These are phyloP conservation scores for Arctium minus DNA, from an alignment of 129 eudicot species.

Conservation along the genomic window DNA sequence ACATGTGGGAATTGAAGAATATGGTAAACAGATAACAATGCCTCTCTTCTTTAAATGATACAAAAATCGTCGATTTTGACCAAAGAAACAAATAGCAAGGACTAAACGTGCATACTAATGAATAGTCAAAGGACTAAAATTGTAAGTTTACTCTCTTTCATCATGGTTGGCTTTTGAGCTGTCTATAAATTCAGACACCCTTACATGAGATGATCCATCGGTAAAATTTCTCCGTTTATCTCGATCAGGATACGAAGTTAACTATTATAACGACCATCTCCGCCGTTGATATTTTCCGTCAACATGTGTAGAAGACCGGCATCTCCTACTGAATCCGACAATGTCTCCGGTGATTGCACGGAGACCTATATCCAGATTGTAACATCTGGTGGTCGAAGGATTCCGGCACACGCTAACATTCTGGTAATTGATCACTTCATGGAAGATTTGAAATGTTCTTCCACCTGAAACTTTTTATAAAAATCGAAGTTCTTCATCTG, in stretches of 20 bases:
- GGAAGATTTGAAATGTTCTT: not conserved
- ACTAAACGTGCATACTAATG: not conserved
- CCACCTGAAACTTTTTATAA: not conserved
- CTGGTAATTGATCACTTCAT: constrained; percentile 43
- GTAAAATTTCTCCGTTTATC: not conserved
- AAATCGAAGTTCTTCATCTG: not conserved
- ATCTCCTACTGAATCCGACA: constrained; percentile 24
- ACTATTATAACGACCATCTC: not conserved
- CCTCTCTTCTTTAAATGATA: not conserved
- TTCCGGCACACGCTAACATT: constrained; percentile 69
- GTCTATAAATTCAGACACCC: constrained; percentile 34
- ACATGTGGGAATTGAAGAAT: too few species aligned
- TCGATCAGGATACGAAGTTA: not conserved
- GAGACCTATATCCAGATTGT: constrained; percentile 50
- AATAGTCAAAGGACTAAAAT: not conserved
- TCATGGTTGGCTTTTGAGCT: constrained; percentile 18
- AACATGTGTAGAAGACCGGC: constrained; percentile 19
- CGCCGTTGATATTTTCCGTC: constrained; percentile 15
- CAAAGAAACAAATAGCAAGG: not conserved
- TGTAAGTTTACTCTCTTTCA: not conserved
- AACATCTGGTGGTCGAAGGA: constrained; percentile 71
- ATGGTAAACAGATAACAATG: not conserved
- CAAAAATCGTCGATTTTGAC: not conserved
- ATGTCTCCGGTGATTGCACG: constrained; percentile 32
- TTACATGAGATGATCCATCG: not conserved